A percentile compares a stretch with the other conserved stretches of the same genome.
Conservation (phyloP, 2,329 filamentous ascomycete genomes). For the Coniochaeta sp. region DNA sequence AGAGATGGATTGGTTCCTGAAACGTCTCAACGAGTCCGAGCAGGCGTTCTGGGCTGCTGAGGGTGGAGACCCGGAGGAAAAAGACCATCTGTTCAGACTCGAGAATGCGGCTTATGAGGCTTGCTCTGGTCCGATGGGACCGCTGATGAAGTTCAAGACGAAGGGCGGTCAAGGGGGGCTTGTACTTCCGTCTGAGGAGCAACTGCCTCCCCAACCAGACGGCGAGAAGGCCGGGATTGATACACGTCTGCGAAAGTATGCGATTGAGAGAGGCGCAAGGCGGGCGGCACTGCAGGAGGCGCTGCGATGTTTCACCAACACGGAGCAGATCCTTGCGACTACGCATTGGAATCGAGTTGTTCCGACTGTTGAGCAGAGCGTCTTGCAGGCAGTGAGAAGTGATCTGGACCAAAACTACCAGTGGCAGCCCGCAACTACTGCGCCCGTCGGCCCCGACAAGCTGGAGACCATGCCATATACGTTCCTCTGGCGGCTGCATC, state of each 20-base stretch:
- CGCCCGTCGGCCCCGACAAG: neutral
- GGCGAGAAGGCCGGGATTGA: neutral
- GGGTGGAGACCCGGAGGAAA: neutral
- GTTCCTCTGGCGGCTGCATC: slow-evolving; percentile 5
- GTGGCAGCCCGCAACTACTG: slow-evolving; percentile 11
- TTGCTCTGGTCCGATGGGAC: slow-evolving; percentile 16
- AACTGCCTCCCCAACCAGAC: neutral
- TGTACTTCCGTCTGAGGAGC: slow-evolving; percentile 1
- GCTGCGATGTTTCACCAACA: slow-evolving; percentile 27
- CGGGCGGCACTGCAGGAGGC: slow-evolving; percentile 37
- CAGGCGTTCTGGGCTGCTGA: neutral
- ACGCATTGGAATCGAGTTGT: slow-evolving; percentile 26
- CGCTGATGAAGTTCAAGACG: neutral
- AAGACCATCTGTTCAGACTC: slow-evolving; percentile 20
- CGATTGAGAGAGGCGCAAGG: slow-evolving; percentile 29
- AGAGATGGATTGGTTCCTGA: neutral
- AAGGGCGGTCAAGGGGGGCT: slow-evolving; percentile 2
- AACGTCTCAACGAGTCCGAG: neutral
- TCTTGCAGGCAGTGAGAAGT: slow-evolving; percentile 16
- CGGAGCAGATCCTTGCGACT: slow-evolving; percentile 28
- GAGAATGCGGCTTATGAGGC: slow-evolving; percentile 28
- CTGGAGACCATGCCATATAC: slow-evolving; percentile 12
- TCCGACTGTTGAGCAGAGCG: slow-evolving; percentile 21
- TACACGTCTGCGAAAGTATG: neutral
- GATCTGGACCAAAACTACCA: slow-evolving; percentile 8